Conservation (phyloP, 495 filamentous ascomycete species). For the Neurospora tetrasperma region DNA sequence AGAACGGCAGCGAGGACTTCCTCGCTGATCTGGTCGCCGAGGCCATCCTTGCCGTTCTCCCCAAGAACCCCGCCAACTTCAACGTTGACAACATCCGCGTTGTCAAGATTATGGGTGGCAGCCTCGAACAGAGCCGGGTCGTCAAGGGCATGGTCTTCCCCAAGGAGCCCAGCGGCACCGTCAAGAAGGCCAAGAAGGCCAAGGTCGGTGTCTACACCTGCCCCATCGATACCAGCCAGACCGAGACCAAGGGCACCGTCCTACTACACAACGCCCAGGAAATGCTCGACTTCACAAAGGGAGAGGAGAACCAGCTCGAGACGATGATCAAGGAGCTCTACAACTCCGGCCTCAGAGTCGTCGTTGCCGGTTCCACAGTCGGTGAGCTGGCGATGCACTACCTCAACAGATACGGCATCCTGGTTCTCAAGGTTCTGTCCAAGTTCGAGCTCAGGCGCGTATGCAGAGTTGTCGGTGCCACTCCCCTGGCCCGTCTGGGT, state of each 20-base stretch:
- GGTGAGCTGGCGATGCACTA: constrained; percentile 96
- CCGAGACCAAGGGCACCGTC: constrained; percentile 99
- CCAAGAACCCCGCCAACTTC: constrained; percentile 96
- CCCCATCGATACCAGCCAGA: constrained; percentile 90
- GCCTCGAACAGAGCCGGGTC: constrained; percentile 82
- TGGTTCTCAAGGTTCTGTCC: constrained; percentile 94
- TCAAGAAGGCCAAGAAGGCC: constrained; percentile 85
- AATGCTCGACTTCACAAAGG: constrained; percentile 96
- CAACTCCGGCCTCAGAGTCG: constrained; percentile 84
- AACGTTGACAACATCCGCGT: constrained; percentile 99
- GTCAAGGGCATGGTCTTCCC: constrained; percentile 99
- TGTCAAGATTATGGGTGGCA: constrained; percentile 99
- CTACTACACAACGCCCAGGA: constrained; percentile 94
- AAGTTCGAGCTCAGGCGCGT: constrained; percentile 93
- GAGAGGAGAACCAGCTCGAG: constrained; percentile 89
- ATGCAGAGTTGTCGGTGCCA: constrained; percentile 94
- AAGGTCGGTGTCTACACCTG: constrained; percentile 97
- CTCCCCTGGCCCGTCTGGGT: constrained; percentile 86
- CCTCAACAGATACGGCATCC: constrained; percentile 90
- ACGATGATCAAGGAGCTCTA: constrained; percentile 85
- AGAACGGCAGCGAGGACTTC: constrained; percentile 82
- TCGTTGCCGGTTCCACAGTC: constrained; percentile 82
- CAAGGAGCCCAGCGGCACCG: constrained; percentile 75
- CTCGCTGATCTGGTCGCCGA: constrained; percentile 82
- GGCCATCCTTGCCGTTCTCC: constrained; percentile 86